phyloP scores from a whole-genome alignment of 352 stramenopile genomes.

The Pythium coloratum region DNA sequence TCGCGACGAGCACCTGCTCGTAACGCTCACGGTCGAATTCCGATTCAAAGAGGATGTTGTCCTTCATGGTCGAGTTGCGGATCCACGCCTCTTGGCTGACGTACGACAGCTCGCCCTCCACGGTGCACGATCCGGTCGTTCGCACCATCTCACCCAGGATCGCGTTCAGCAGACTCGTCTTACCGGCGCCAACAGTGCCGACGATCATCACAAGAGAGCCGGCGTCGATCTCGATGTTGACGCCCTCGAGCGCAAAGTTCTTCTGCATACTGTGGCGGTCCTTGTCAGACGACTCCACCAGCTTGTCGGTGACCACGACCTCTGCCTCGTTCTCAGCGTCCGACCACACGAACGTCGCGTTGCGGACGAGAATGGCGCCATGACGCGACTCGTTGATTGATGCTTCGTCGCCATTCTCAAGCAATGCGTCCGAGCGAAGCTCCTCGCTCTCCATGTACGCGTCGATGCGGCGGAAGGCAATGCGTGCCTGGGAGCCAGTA shows the following conservation, averaged over 20 bases:
- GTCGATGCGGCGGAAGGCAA: conserved; percentile 30
- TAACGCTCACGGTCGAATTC: conserved; percentile 30
- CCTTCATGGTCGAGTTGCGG: conserved; percentile 34
- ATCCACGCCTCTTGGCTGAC: conserved; percentile 44
- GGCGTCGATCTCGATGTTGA: conserved; percentile 60
- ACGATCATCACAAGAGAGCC: conserved; percentile 59
- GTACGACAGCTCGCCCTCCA: conserved; percentile 34
- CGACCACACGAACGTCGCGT: too few species aligned
- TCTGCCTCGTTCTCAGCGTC: too few species aligned
- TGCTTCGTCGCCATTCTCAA: conserved; percentile 18
- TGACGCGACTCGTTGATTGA: too few species aligned
- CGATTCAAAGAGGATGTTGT: conserved; percentile 43
- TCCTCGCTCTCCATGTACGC: conserved; percentile 32
- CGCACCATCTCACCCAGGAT: conserved; percentile 43
- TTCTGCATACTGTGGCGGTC: too few species aligned
- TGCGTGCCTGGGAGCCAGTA: conserved; percentile 24
- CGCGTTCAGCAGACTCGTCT: conserved; percentile 44
- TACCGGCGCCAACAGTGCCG: conserved; percentile 40
- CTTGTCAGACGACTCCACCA: too few species aligned
- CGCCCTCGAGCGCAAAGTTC: conserved; percentile 15
- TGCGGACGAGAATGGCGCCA: too few species aligned
- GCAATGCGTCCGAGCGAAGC: conserved; percentile 23
- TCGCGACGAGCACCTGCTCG: conserved; percentile 49
- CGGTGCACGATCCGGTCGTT: conserved; percentile 19
- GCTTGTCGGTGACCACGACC: background rate